A percentile compares a stretch with the other conserved stretches of the same genome.
These are phyloP conservation scores for Dactylis glomerata DNA, from an alignment of 176 grass and related monocot species.

Conservation along the genomic window DNA sequence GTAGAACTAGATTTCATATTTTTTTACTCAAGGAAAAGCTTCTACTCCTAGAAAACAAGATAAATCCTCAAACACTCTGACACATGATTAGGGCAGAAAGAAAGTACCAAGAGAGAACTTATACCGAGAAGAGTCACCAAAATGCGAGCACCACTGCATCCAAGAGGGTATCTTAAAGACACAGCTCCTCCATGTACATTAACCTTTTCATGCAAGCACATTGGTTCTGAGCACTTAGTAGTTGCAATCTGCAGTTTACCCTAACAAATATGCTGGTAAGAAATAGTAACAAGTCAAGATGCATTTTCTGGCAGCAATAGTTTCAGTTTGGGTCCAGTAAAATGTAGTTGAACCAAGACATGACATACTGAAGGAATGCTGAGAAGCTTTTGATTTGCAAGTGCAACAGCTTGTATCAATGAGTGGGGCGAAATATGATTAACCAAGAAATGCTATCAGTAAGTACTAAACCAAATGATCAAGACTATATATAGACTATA, in stretches of 20 bases:
- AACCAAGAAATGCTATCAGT: background rate
- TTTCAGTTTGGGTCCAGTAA: background rate
- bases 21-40: background rate
- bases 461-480: background rate
- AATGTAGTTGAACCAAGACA: background rate
- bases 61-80: background rate
- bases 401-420: conserved; percentile 69
- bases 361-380: conserved; percentile 70
- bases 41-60: background rate
- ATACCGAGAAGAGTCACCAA: conserved; percentile 84
- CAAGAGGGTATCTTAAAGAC: conserved; percentile 85
- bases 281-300: too few relatives aligned
- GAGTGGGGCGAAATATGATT: conserved; percentile 8
- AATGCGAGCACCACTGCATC: conserved; percentile 86
- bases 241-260: background rate
- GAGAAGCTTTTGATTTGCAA: conserved; percentile 98
- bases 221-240: background rate
- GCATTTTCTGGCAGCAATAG: background rate
- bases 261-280: background rate
- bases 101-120: background rate
- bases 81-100: background rate
- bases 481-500: conserved; percentile 22
- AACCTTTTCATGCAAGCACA: conserved; percentile 56
- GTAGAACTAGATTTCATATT: background rate
- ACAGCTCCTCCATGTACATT: conserved; percentile 94